Evolutionary conservation across 2,329 filamentous ascomycete genomes (phyloP).

Genomic region (Alternaria conjuncta): DNA sequence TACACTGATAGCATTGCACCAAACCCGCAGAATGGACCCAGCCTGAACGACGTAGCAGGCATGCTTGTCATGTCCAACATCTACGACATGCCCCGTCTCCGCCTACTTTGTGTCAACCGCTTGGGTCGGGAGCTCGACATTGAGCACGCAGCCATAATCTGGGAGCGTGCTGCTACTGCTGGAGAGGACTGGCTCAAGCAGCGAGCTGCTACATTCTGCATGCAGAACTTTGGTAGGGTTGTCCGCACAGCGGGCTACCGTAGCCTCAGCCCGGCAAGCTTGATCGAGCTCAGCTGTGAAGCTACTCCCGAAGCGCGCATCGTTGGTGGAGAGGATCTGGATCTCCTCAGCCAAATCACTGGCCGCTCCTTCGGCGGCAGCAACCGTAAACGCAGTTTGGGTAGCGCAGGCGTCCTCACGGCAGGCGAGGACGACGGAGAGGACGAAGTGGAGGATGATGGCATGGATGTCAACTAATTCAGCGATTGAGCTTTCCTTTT

Average conservation of each 20-base stretch:
- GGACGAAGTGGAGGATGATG: constrained; percentile 52
- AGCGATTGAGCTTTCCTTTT: background rate
- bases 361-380: constrained; percentile 44
- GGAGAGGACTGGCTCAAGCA: constrained; percentile 93
- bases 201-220: constrained; percentile 84
- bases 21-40: constrained; percentile 56
- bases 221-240: constrained; percentile 93
- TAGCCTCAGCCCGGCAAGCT: constrained; percentile 74
- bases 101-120: constrained; percentile 88
- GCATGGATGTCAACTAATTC: constrained; percentile 49
- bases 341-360: constrained; percentile 62
- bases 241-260: constrained; percentile 89
- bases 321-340: constrained; percentile 83
- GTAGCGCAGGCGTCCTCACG: constrained; percentile 45
- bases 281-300: constrained; percentile 92
- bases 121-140: constrained; percentile 91
- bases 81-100: constrained; percentile 94
- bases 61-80: constrained; percentile 97
- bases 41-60: constrained; percentile 84
- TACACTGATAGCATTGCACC: constrained; percentile 87
- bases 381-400: constrained; percentile 53
- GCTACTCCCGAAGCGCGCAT: constrained; percentile 93
- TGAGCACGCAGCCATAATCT: constrained; percentile 92
- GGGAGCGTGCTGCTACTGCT: constrained; percentile 90
- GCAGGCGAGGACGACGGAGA: constrained; percentile 52